Evolutionary conservation across 768 basidiomycete species (phyloP).

Genomic region (Lactarius deliciosus): DNA sequence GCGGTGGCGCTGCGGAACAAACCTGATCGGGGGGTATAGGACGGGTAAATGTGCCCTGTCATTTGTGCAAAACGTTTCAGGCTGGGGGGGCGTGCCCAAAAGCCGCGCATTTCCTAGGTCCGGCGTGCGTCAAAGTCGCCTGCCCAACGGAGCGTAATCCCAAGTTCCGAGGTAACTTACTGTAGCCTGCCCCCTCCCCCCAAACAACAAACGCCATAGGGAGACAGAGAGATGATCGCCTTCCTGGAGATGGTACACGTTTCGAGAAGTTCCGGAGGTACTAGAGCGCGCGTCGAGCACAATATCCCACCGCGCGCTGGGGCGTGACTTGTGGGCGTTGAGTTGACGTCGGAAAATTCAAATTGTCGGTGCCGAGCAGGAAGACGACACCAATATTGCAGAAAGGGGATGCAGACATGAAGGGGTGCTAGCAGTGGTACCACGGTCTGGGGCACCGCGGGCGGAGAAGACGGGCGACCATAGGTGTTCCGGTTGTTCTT

Average conservation of each 20-base stretch:
- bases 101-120: background rate
- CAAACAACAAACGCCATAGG: background rate
- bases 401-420: background rate
- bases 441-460: background rate
- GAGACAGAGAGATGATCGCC: background rate
- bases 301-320: background rate
- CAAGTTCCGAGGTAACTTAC: background rate
- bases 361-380: background rate
- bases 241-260: background rate
- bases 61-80: background rate
- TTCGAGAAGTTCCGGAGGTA: background rate
- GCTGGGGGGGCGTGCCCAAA: background rate
- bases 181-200: background rate
- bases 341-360: too few species aligned
- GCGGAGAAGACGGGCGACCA: background rate
- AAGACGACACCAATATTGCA: background rate
- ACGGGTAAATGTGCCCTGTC: background rate
- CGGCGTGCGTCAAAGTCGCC: background rate
- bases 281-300: background rate
- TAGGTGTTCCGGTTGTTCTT: background rate
- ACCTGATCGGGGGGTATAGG: background rate
- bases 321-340: background rate
- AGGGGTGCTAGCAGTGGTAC: background rate
- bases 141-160: background rate
- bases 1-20: background rate